Percentiles rank a stretch among this genome's conserved stretches.
Conservation (phyloP, 2,329 filamentous ascomycete species). For the Epichloe brachyelytri region DNA sequence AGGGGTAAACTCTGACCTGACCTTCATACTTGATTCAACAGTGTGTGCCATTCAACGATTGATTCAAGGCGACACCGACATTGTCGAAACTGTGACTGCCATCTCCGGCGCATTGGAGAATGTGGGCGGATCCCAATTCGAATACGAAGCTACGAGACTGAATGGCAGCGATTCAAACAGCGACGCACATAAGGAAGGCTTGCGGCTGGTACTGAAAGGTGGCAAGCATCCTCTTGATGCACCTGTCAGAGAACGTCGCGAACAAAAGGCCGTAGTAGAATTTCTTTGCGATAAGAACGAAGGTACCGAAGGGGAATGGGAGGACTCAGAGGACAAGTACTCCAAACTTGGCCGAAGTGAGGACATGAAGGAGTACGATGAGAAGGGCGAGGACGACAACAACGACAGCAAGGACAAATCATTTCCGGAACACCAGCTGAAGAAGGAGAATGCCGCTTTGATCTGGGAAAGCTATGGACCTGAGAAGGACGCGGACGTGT, state of each 20-base stretch:
- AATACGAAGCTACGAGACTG: constrained; percentile 53
- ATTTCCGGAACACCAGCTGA: constrained; percentile 36
- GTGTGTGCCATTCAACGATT: constrained; percentile 64
- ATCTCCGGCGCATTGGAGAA: constrained; percentile 60
- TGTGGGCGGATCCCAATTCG: constrained; percentile 44
- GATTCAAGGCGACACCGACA: constrained; percentile 35
- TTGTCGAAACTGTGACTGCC: constrained; percentile 47
- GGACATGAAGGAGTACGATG: constrained; percentile 15
- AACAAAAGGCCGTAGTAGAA: constrained; percentile 69
- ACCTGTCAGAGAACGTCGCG: constrained; percentile 30
- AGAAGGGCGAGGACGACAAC: constrained; percentile 19
- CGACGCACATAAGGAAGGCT: constrained; percentile 57
- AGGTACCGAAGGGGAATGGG: constrained; percentile 60
- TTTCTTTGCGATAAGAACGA: constrained; percentile 67
- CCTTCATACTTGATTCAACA: constrained; percentile 17
- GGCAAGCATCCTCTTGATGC: constrained; percentile 42
- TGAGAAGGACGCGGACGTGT: constrained; percentile 43
- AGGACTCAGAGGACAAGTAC: constrained; percentile 31
- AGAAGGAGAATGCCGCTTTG: constrained; percentile 49
- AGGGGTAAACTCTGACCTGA: background rate
- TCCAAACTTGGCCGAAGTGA: constrained; percentile 1
- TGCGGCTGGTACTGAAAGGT: constrained; percentile 56
- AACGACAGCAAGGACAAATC: constrained; percentile 25
- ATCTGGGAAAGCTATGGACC: constrained; percentile 61
- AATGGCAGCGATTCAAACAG: constrained; percentile 49